phyloP scores from a whole-genome alignment of 1,284 basidiomycete genomes.

The Fomitopsis pinicola region DNA sequence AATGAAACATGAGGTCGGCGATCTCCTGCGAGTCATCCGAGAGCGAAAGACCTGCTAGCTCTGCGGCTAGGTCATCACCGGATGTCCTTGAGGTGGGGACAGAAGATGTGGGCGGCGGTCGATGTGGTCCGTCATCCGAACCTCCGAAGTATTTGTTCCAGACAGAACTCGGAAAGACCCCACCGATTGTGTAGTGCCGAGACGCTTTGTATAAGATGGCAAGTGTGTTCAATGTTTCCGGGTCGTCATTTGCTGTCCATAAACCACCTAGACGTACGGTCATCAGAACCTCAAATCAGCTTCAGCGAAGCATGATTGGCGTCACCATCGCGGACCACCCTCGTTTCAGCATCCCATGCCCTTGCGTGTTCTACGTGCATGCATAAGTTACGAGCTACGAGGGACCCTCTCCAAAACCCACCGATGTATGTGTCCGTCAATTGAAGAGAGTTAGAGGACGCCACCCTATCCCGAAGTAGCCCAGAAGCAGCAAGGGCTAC shows the following conservation, averaged over 20 bases:
- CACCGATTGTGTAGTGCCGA: neutral
- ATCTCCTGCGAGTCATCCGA: neutral
- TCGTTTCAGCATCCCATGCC: neutral
- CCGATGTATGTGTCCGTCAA: neutral
- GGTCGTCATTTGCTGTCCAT: neutral
- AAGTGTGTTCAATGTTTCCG: neutral
- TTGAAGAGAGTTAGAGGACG: neutral
- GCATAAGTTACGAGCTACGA: no score
- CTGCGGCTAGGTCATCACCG: neutral
- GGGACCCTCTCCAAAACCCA: neutral
- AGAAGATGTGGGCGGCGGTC: neutral
- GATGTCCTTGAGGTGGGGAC: neutral
- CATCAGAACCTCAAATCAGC: neutral
- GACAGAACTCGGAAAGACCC: neutral
- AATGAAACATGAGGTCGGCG: neutral
- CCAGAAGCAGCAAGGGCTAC: neutral
- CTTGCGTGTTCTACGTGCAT: neutral
- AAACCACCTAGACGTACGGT: neutral
- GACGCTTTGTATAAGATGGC: neutral
- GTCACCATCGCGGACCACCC: neutral
- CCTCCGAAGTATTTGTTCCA: neutral
- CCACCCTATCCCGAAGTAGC: neutral
- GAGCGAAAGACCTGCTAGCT: neutral
- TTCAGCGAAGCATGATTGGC: neutral
- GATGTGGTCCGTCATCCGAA: neutral